These are phyloP conservation scores for Umbelopsis vinacea DNA, from an alignment of 192 early-diverging fungal species.

Conservation along the genomic window DNA sequence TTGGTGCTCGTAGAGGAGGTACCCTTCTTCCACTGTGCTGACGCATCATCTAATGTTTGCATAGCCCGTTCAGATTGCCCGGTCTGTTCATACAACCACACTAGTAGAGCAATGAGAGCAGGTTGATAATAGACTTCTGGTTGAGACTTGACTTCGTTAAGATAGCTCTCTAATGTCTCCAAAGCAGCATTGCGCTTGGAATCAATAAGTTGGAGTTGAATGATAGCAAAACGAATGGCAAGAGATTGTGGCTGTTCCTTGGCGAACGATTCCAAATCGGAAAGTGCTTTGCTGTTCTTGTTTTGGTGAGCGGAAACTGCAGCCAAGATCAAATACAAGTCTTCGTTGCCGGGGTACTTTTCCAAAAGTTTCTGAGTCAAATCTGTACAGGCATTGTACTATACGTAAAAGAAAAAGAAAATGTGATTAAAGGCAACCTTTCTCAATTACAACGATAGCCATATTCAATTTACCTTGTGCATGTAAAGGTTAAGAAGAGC, in stretches of 20 bases:
- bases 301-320: constrained; percentile 56
- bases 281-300: constrained; percentile 58
- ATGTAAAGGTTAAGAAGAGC: constrained; percentile 58
- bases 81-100: constrained; percentile 73
- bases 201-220: constrained; percentile 60
- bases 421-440: not conserved
- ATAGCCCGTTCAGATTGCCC: constrained; percentile 64
- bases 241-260: constrained; percentile 46
- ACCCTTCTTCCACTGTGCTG: constrained; percentile 56
- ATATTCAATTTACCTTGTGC: constrained; percentile 47
- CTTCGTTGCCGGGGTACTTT: constrained; percentile 66
- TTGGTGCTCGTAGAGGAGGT: constrained; percentile 25
- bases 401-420: not conserved
- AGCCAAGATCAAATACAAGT: constrained; percentile 62
- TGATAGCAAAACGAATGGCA: constrained; percentile 63
- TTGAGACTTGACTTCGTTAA: constrained; percentile 31
- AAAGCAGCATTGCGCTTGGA: constrained; percentile 56
- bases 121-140: constrained; percentile 53
- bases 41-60: constrained; percentile 58
- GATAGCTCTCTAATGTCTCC: constrained; percentile 46
- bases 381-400: constrained; percentile 59
- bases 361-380: constrained; percentile 51
- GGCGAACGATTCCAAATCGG: constrained; percentile 56
- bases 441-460: not conserved
- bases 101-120: constrained; percentile 67